Conservation (phyloP, 1,284 basidiomycete genomes). For the Sphagnurus paluster region DNA sequence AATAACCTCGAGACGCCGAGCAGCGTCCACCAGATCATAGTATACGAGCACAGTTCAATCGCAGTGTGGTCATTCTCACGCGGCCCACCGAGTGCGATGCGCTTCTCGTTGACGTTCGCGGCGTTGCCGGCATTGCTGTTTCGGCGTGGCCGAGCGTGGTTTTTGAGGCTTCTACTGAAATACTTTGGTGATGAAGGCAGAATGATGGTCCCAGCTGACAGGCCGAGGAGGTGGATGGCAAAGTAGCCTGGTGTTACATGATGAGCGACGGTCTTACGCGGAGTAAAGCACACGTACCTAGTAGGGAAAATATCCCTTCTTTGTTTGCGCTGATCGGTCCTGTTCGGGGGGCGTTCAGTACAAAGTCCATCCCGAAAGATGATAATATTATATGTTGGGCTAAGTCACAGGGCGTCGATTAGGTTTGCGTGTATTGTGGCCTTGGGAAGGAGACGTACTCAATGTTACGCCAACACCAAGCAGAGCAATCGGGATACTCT, state of each 20-base stretch:
- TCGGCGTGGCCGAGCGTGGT: slow-evolving; percentile 16
- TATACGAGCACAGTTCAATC: slow-evolving; percentile 77
- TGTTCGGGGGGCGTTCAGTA: slow-evolving; percentile 62
- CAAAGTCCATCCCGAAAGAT: slow-evolving; percentile 54
- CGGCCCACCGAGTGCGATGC: slow-evolving; percentile 26
- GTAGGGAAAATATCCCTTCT: slow-evolving; percentile 84
- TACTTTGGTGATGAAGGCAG: slow-evolving; percentile 77
- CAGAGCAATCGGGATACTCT: slow-evolving; percentile 56
- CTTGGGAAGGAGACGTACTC: slow-evolving; percentile 43
- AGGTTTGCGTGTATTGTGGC: no score
- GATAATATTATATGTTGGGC: slow-evolving; percentile 73
- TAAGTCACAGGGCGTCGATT: no score
- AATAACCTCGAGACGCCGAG: slow-evolving; percentile 45
- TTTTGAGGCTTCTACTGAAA: slow-evolving; percentile 53
- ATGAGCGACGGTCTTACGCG: background rate
- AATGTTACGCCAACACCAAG: slow-evolving; percentile 66
- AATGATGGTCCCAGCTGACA: slow-evolving; percentile 80
- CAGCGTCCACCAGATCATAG: slow-evolving; percentile 75
- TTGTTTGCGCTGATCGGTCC: slow-evolving; percentile 84
- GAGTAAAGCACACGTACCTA: slow-evolving; percentile 47
- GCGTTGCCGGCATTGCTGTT: slow-evolving; percentile 14
- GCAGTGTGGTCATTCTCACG: slow-evolving; percentile 70
- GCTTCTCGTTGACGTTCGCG: slow-evolving; percentile 1
- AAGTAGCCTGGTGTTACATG: slow-evolving; percentile 78
- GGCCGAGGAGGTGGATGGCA: slow-evolving; percentile 85